Evolutionary conservation across 139 green algal genomes (phyloP).

Genomic region (Tetradesmus obliquus): DNA sequence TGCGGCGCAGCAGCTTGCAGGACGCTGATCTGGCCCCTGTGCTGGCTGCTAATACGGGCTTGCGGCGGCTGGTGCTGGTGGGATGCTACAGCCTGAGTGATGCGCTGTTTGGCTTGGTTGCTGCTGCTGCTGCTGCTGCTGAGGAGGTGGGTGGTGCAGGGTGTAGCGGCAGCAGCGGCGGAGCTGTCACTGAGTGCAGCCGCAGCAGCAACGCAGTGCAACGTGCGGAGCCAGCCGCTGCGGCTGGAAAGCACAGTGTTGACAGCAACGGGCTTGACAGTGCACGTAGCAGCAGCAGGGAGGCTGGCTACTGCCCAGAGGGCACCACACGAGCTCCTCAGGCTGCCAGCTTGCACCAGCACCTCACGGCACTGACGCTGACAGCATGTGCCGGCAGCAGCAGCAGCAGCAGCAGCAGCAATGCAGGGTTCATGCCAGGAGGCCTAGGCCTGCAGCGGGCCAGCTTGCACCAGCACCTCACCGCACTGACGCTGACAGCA

Average conservation of each 20-base stretch:
- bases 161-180: background rate
- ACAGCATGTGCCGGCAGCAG: slow-evolving; percentile 6
- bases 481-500: background rate
- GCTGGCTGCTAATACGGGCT: background rate
- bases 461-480: background rate
- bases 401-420: background rate
- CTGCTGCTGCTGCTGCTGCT: background rate
- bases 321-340: background rate
- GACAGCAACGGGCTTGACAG: background rate
- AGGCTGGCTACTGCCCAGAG: background rate
- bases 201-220: background rate
- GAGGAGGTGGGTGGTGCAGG: background rate
- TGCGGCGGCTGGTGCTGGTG: background rate
- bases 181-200: background rate
- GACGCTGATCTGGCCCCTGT: slow-evolving; percentile 24
- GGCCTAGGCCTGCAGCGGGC: background rate
- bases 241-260: background rate
- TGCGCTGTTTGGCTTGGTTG: background rate
- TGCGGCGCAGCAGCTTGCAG: background rate
- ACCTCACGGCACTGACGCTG: slow-evolving; percentile 6
- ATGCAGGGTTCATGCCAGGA: background rate
- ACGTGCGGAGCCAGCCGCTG: background rate
- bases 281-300: background rate
- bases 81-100: slow-evolving; percentile 37
- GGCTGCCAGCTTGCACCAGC: background rate